These are phyloP conservation scores for Coemansia umbellata DNA, from an alignment of 192 early-diverging fungal species.

Conservation along the genomic window DNA sequence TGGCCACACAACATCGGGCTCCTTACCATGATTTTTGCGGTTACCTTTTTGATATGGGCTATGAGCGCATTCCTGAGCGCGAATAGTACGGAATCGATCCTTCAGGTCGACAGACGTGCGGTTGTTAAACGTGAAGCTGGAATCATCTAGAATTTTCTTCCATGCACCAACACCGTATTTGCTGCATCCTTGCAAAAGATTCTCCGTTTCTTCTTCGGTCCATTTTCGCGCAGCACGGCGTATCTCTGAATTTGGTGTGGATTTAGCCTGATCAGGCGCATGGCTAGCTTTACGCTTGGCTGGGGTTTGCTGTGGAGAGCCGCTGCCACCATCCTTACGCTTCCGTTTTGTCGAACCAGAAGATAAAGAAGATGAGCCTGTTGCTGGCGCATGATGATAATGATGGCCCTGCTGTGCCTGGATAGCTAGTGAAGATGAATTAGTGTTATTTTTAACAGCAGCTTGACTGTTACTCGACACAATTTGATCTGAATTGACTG, in stretches of 20 bases:
- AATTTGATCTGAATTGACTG: conserved; percentile 18
- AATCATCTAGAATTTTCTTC: conserved; percentile 51
- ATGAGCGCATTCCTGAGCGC: conserved; percentile 49
- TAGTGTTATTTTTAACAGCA: no score
- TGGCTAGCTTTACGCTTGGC: conserved; percentile 33
- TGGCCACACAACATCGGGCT: conserved; percentile 52
- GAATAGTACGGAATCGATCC: conserved; percentile 50
- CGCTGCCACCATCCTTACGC: conserved; percentile 12
- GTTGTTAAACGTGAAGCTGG: conserved; percentile 43
- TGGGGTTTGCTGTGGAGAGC: conserved; percentile 4
- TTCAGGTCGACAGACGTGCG: conserved; percentile 51
- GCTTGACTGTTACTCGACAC: conserved; percentile 5
- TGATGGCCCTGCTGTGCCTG: not conserved
- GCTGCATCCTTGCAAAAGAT: conserved; percentile 37
- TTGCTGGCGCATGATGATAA: not conserved
- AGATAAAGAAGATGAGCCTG: no score
- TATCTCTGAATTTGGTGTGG: conserved; percentile 6
- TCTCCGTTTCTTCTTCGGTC: conserved; percentile 46
- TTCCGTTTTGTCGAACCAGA: conserved; percentile 35
- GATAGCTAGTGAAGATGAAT: not conserved
- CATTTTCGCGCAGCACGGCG: conserved; percentile 48
- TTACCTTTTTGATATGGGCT: conserved; percentile 18
- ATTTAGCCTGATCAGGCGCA: conserved; percentile 3
- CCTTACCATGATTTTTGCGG: conserved; percentile 25
- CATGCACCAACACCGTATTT: conserved; percentile 51